Percentiles rank a stretch among this genome's conserved stretches.
Evolutionary conservation across 169 alveolate species (phyloP).

Genomic region (Babesia caballi): DNA sequence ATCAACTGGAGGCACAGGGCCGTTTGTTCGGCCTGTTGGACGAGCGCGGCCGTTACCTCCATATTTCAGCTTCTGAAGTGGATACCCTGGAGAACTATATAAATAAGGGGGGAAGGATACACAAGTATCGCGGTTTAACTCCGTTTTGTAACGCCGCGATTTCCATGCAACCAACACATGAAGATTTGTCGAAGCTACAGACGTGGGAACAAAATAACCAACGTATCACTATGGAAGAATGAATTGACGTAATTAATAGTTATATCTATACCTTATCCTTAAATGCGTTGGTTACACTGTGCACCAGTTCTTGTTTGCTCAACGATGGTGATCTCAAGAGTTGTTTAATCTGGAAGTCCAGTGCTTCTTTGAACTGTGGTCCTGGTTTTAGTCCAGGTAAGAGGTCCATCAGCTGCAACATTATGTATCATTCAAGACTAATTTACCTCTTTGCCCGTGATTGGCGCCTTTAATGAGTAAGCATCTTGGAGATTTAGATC

Average conservation of each 20-base stretch:
- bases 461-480: conserved; percentile 49
- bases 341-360: conserved; percentile 40
- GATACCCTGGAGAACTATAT: conserved; percentile 37
- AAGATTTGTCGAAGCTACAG: neutral
- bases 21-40: conserved; percentile 53
- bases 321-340: conserved; percentile 8
- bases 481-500: conserved; percentile 29
- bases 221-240: neutral
- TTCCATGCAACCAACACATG: conserved; percentile 32
- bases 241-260: neutral
- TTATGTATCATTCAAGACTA: neutral
- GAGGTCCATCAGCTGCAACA: conserved; percentile 27
- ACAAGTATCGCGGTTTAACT: conserved; percentile 31
- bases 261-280: neutral
- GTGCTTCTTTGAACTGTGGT: conserved; percentile 50
- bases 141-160: conserved; percentile 43
- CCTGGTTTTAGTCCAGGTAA: conserved; percentile 57
- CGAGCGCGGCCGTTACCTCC: conserved; percentile 58
- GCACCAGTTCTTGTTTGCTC: conserved; percentile 21
- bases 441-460: conserved; percentile 59
- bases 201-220: neutral
- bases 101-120: conserved; percentile 37
- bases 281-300: neutral
- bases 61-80: conserved; percentile 47
- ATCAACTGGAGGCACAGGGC: conserved; percentile 52